A percentile compares a stretch with the other conserved stretches of the same genome.
phyloP scores from a whole-genome alignment of 2,329 filamentous ascomycete genomes.

The Ophidiomyces ophidiicola region DNA sequence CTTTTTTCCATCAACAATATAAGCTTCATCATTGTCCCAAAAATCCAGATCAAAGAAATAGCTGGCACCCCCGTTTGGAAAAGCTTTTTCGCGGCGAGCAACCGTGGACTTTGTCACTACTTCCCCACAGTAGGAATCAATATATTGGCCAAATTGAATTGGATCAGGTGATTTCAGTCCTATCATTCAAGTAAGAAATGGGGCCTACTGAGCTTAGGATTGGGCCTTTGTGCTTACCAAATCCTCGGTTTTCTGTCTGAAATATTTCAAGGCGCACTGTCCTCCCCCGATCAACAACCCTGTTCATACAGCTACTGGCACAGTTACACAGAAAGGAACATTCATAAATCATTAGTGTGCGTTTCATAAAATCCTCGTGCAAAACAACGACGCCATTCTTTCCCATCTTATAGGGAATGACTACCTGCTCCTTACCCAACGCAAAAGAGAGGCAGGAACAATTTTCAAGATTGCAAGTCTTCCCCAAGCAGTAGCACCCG shows the following conservation, averaged over 20 bases:
- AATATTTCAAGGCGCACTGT: constrained; percentile 34
- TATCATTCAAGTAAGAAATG: constrained; percentile 12
- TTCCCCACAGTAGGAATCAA: constrained; percentile 36
- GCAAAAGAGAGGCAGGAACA: constrained; percentile 27
- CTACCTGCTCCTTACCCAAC: constrained; percentile 19
- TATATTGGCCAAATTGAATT: constrained; percentile 34
- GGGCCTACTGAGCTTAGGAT: not conserved
- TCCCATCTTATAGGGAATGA: constrained; percentile 23
- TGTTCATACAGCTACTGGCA: constrained; percentile 29
- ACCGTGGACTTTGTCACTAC: constrained; percentile 30
- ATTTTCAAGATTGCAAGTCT: constrained; percentile 18
- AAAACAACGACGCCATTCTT: constrained; percentile 20
- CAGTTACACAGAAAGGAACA: constrained; percentile 32
- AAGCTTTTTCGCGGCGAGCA: constrained; percentile 28
- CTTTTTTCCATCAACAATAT: constrained; percentile 34
- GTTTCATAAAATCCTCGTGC: constrained; percentile 22
- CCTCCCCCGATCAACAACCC: constrained; percentile 32
- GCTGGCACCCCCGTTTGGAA: constrained; percentile 23
- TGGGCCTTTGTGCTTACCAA: constrained; percentile 21
- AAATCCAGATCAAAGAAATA: constrained; percentile 36
- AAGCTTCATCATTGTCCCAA: constrained; percentile 22
- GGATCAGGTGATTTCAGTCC: constrained; percentile 30
- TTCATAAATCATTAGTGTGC: constrained; percentile 31
- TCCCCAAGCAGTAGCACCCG: constrained; percentile 24
- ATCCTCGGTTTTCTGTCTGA: constrained; percentile 31